Base-by-base conservation (phyloP, 2,329 filamentous ascomycete genomes). In the Phaeophleospora eucalypticola region DNA sequence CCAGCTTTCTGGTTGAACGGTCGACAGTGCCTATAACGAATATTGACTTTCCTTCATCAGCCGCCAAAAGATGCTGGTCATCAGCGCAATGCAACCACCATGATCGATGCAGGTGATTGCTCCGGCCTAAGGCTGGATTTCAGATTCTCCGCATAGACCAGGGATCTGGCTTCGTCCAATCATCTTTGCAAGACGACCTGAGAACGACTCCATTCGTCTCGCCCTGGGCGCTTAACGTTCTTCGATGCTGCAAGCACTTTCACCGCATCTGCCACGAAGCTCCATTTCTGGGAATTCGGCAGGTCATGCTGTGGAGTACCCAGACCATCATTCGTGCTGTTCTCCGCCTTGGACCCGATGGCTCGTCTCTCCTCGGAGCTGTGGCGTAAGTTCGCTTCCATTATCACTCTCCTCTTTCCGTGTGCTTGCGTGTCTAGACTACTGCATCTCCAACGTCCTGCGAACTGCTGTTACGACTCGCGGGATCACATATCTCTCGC, bases 161-260 rank as follows among this genome's bases (percentile, higher is more conserved):
- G 24, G 24, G 24, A 29, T 6, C 24, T 7, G 24, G 24, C 24
- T 29, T 12, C 24, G 24, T 29, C 24, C 24, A 29, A 29, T 29
- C 24, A 29, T 29, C 24, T 29, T 29, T 29, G 17, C 46, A 37
- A 43, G 16, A 39, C 36, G 24, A 29, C 24, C 12, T 12, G 24
- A 6, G 24, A 29, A 15, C 37, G 29, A 55, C 51, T 52, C 45
- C 51, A 53, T 56, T 56, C 47, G 50, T 29, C 38, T 49, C 43
- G 20, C 36, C 19, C 24, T 37, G 43, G 53, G 53, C 53, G 53
- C 53, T 53, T 56, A 51, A 24, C 47, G 51, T 43, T 43, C 46
- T 43, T 43, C 12, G 24, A 45, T 43, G 36, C 45, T 52, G 53
- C 53, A 54, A 43, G 43, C 46, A 45, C 52, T 52, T 48, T 52